phyloP scores from a whole-genome alignment of 2,329 filamentous ascomycete genomes.

The Epichloe coenophiala region DNA sequence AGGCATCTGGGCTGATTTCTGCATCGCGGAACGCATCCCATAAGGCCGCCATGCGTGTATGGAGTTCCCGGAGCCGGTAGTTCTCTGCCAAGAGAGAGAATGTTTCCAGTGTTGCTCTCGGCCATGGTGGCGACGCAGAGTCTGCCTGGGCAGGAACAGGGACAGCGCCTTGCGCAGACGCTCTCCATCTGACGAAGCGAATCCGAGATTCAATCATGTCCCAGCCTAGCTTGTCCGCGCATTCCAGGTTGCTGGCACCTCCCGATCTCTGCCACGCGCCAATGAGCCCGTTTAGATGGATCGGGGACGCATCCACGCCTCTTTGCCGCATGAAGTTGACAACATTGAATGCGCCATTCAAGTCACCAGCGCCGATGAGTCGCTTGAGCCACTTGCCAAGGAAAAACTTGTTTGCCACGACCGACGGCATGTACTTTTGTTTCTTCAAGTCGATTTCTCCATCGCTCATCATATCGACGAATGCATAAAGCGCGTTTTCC shows the following conservation, averaged over 20 bases:
- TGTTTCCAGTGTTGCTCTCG: slow-evolving; percentile 59
- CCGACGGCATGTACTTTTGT: slow-evolving; percentile 30
- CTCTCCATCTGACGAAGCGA: slow-evolving; percentile 41
- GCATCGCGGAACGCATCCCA: slow-evolving; percentile 49
- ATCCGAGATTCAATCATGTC: slow-evolving; percentile 61
- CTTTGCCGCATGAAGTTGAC: slow-evolving; percentile 61
- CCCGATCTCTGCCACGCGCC: slow-evolving; percentile 62
- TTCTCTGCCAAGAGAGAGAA: slow-evolving; percentile 63
- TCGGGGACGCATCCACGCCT: slow-evolving; percentile 53
- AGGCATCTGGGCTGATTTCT: slow-evolving; percentile 54
- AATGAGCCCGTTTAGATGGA: slow-evolving; percentile 72
- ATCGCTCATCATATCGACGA: slow-evolving; percentile 79
- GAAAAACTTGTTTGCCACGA: slow-evolving; percentile 61
- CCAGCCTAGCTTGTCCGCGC: slow-evolving; percentile 59
- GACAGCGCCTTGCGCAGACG: slow-evolving; percentile 6
- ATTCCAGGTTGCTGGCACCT: slow-evolving; percentile 36
- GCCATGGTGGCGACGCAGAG: slow-evolving; percentile 20
- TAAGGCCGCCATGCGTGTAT: slow-evolving; percentile 43
- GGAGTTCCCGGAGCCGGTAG: slow-evolving; percentile 50
- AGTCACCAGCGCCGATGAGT: slow-evolving; percentile 57
- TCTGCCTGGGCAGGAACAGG: background rate
- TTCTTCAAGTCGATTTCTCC: slow-evolving; percentile 36
- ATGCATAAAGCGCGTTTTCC: slow-evolving; percentile 58
- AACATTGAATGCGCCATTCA: slow-evolving; percentile 59
- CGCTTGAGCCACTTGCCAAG: slow-evolving; percentile 82